A percentile compares a stretch with the other conserved stretches of the same genome.
These are phyloP conservation scores for Tetrahymena elliotti DNA, from an alignment of 73 alveolate genomes.

Conservation along the genomic window DNA sequence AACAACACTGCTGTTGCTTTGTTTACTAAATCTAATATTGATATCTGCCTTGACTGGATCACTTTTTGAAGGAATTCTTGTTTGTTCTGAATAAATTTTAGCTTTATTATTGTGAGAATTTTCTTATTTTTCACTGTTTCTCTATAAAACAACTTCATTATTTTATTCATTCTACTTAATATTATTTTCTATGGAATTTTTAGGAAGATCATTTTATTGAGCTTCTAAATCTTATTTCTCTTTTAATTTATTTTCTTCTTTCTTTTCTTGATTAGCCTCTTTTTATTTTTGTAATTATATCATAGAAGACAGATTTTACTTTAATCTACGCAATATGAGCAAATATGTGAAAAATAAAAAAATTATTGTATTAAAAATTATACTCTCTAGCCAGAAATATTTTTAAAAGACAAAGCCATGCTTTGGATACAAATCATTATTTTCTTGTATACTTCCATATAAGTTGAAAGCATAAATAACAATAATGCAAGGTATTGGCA, in stretches of 20 bases:
- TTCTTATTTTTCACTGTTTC: background rate
- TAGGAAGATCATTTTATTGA: background rate
- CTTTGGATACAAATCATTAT: background rate
- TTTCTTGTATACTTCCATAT: background rate
- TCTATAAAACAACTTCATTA: background rate
- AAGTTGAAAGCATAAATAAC: background rate
- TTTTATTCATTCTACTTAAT: background rate
- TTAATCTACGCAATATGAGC: background rate
- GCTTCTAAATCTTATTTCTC: background rate
- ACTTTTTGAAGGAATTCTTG: background rate
- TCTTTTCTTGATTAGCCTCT: background rate
- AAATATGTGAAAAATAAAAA: background rate
- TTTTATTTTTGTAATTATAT: background rate
- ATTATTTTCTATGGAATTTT: background rate
- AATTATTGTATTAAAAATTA: background rate
- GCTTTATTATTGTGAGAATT: background rate
- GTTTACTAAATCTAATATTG: background rate
- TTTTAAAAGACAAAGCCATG: background rate
- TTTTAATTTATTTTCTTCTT: background rate
- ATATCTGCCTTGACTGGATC: background rate
- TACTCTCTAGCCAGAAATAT: background rate
- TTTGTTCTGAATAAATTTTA: background rate
- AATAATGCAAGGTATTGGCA: background rate
- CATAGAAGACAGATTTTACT: background rate
- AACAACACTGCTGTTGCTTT: background rate